phyloP scores from a whole-genome alignment of 768 basidiomycete species.

The Calocybe indica region DNA sequence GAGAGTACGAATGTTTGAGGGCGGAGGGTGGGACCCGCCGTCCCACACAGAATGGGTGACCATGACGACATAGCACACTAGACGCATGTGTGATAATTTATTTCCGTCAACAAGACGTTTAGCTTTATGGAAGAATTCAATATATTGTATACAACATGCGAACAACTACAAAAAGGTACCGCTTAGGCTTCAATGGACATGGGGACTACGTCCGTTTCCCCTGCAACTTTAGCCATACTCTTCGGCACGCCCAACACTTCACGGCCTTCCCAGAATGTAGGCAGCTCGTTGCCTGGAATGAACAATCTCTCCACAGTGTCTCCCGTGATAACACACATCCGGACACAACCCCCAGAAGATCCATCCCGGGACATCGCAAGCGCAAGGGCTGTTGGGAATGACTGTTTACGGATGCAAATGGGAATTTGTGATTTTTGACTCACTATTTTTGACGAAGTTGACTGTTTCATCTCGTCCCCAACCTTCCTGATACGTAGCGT shows the following conservation, averaged over 20 bases:
- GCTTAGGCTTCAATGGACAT: constrained; percentile 43
- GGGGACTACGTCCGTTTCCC: constrained; percentile 31
- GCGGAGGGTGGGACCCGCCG: constrained; percentile 37
- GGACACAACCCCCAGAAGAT: constrained; percentile 94
- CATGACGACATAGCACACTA: background rate
- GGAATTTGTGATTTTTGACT: constrained; percentile 22
- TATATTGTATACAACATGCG: too few species aligned
- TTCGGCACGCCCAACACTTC: constrained; percentile 51
- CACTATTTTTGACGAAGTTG: constrained; percentile 94
- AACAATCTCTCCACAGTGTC: constrained; percentile 89
- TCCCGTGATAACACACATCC: constrained; percentile 95
- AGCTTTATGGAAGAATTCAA: too few species aligned
- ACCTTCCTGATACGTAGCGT: constrained; percentile 93
- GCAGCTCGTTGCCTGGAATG: constrained; percentile 85
- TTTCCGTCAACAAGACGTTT: too few species aligned
- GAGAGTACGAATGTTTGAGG: constrained; percentile 77
- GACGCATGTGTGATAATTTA: background rate
- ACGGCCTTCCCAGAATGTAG: constrained; percentile 84
- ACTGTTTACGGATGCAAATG: background rate
- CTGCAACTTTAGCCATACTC: constrained; percentile 20
- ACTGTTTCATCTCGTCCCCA: constrained; percentile 89
- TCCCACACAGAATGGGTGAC: background rate
- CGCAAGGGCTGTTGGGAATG: constrained; percentile 59
- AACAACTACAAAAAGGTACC: too few species aligned
- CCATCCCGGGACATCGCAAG: constrained; percentile 98